Evolutionary conservation across 805 yeast species (phyloP), one percentile per base, ranked within the genome.

Genomic region (Saturnispora galanensis): DNA sequence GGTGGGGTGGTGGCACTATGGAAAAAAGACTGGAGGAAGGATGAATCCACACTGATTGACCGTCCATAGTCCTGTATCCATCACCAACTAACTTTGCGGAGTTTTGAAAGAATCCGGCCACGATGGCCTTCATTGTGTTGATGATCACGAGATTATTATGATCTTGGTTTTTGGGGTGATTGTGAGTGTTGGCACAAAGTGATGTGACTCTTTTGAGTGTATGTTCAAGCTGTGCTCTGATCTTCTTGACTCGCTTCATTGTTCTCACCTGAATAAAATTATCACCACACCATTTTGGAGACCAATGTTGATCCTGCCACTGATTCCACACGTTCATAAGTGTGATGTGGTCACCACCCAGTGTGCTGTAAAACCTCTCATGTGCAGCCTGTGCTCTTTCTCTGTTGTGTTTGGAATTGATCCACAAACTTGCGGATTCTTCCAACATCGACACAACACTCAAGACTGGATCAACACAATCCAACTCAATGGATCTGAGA

Each of bases 381-480:
- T 74, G 73, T 18, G 76, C 76, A 49, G 72, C 72, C 47, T 82
- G 88, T 0, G 93, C 93, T 51, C 71, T 73, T 38, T 73, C 74
- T 45, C 71, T 73, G 50, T 77, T 76, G 39, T 79, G 84, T 49
- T 79, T 76, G 1, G 94, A 90, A 26, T 88, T 63, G 47, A 71
- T 76, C 57, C 84, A 84, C 21, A 87, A 64, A 1, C 83, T 74
- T 3, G 81, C 76, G 13, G 90, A 71, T 52, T 84, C 95, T 18
- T 86, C 83, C 21, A 93, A 63, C 90, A 90, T 85, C 1, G 97
- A 71, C 10, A 88, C 74, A 10, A 93, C 76, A 0, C 87, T 76
- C 15, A 88, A 57, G 2, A 87, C 70, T 49, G 85, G 93, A 2
- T 72, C 71, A 2, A 81, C 70, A 40, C 94, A 88, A 1, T 74